Evolutionary conservation across 2,329 filamentous ascomycete species (phyloP).

Genomic region (Fusarium bactridioides): DNA sequence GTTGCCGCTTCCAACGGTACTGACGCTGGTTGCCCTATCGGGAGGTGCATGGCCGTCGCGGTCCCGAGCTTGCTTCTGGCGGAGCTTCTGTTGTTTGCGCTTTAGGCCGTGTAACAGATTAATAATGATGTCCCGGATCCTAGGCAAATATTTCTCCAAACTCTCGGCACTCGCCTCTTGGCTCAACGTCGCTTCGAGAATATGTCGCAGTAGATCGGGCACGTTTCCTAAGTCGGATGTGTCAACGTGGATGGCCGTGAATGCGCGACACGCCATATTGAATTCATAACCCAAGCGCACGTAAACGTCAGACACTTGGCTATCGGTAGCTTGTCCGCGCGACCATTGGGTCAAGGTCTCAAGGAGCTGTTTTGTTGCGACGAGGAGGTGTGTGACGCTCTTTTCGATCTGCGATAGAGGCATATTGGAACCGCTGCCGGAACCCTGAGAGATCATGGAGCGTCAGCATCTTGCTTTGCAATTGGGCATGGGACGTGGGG

Average conservation of each 20-base stretch:
- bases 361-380: constrained; percentile 96
- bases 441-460: constrained; percentile 44
- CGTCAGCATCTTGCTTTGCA: constrained; percentile 37
- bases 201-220: constrained; percentile 86
- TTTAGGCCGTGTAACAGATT: constrained; percentile 95
- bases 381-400: constrained; percentile 95
- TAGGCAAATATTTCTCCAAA: constrained; percentile 90
- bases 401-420: constrained; percentile 96
- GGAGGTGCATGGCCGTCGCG: constrained; percentile 56
- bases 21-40: constrained; percentile 65
- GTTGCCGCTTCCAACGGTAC: constrained; percentile 64
- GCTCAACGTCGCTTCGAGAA: constrained; percentile 94
- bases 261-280: constrained; percentile 97
- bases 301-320: constrained; percentile 97
- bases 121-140: constrained; percentile 98
- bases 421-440: constrained; percentile 72
- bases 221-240: constrained; percentile 94
- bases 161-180: constrained; percentile 95
- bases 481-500: constrained; percentile 28
- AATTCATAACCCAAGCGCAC: constrained; percentile 98
- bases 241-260: constrained; percentile 96
- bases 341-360: constrained; percentile 99
- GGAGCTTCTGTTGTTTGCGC: constrained; percentile 91
- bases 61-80: constrained; percentile 68
- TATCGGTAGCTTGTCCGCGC: constrained; percentile 87